Evolutionary conservation across 306 rosid genomes (phyloP), one percentile per base, ranked within the genome.

Genomic region (Cucumis melo): DNA sequence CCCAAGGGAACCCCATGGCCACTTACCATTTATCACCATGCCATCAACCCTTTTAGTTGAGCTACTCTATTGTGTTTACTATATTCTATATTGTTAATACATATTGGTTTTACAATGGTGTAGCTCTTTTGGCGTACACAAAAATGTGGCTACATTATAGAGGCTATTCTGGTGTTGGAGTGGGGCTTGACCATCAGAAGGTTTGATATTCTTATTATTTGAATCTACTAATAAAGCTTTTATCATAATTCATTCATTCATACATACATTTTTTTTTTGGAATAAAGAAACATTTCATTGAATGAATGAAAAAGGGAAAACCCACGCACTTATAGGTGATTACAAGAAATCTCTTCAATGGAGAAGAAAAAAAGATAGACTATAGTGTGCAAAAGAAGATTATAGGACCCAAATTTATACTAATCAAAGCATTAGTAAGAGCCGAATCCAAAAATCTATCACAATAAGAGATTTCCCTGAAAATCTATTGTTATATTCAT

Each of bases 121-220:
- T 82, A 95, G 99, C 83, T 92, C 76, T 95, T 84, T 79, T 90
- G 98, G 99, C 92, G 88, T 54, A 85, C 99, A 42, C 80, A 87
- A 86, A 79, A 90, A 59, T 53, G 81, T 19, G 93, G 97, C 84
- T 92, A 92, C 82, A 82, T 92, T 82, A 65, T 91, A 17, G 99
- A 95, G 85, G 97, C 99, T 74, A 84, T 92, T 67, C 85, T 90
- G 97, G 88, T 95, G 46, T 84, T 95, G 96, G 99, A 95, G 84
- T 90, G 91, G 17, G 98, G 98, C 79, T 85, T 90, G 91, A 85
- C 89, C 24, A 83, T 95, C 51, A 85, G 91, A 84, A 92, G 95
- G 99, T 92, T 65, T 81, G 90, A 46, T 80, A 58, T 75, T 79
- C 36, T 76, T 71, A 54, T 60, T 20, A 51, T 61, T 81, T 27